These are phyloP conservation scores for Colletotrichum agaves DNA, from an alignment of 2,329 filamentous ascomycete genomes.

Conservation along the genomic window DNA sequence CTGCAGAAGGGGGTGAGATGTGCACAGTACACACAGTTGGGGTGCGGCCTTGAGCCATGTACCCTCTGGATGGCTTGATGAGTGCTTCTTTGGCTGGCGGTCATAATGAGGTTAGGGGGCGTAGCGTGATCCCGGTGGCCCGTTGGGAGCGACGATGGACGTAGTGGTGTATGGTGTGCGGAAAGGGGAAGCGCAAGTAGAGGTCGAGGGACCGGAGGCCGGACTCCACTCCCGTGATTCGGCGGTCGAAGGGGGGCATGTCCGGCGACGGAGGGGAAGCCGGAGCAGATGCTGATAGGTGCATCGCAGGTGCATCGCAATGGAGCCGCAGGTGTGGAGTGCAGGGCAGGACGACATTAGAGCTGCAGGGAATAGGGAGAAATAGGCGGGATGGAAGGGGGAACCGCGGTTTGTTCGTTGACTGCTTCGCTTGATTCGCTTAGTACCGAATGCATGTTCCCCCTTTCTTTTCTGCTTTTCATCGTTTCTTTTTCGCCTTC, in stretches of 20 bases:
- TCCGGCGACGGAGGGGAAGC: slow-evolving; percentile 13
- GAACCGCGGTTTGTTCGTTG: slow-evolving; percentile 6
- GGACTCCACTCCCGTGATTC: slow-evolving; percentile 6
- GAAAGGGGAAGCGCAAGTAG: slow-evolving; percentile 28
- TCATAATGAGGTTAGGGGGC: slow-evolving; percentile 19
- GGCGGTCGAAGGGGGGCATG: slow-evolving; percentile 16
- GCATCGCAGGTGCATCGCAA: slow-evolving; percentile 14
- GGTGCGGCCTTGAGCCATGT: slow-evolving; percentile 9
- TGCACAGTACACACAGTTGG: slow-evolving; percentile 34
- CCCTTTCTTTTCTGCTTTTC: slow-evolving; percentile 13
- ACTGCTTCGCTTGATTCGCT: slow-evolving; percentile 18
- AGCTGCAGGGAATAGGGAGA: slow-evolving; percentile 8
- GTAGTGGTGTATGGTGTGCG: slow-evolving; percentile 7
- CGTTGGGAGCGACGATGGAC: slow-evolving; percentile 18
- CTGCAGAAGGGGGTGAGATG: not conserved
- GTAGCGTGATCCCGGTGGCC: slow-evolving; percentile 21
- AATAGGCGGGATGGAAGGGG: not conserved
- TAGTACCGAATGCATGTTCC: slow-evolving; percentile 22
- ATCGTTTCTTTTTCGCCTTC: slow-evolving; percentile 7
- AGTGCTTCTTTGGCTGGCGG: slow-evolving; percentile 27
- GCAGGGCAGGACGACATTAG: slow-evolving; percentile 20
- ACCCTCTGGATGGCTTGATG: slow-evolving; percentile 3
- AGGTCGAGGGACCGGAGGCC: slow-evolving; percentile 24
- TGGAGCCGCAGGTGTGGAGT: slow-evolving; percentile 20
- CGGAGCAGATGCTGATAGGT: slow-evolving; percentile 30